phyloP scores from a whole-genome alignment of 2,329 filamentous ascomycete species.

The Coleophoma eucalyptorum region DNA sequence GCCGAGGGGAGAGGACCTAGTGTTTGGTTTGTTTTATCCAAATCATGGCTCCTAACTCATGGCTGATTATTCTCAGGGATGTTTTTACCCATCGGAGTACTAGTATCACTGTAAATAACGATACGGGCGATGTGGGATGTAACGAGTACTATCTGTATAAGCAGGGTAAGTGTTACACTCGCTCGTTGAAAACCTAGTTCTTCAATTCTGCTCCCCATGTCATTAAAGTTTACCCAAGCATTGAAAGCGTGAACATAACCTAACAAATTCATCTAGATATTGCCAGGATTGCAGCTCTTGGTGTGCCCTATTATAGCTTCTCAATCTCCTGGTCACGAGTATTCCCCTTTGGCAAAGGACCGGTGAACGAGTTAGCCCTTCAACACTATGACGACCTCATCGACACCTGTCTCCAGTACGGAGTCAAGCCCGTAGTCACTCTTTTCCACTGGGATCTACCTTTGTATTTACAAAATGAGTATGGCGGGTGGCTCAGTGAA shows the following conservation, averaged over 20 bases:
- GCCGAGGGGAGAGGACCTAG: constrained; percentile 39
- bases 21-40: constrained; percentile 21
- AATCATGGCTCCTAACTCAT: too few species aligned
- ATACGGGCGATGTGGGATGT: constrained; percentile 44
- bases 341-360: constrained; percentile 43
- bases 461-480: constrained; percentile 28
- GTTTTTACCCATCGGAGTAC: constrained; percentile 22
- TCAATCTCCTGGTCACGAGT: constrained; percentile 47
- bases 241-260: too few species aligned
- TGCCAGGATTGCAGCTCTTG: constrained; percentile 43
- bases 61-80: constrained; percentile 20
- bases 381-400: constrained; percentile 49
- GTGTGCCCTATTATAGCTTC: constrained; percentile 45
- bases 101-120: constrained; percentile 27
- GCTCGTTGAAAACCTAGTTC: neutral
- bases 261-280: constrained; percentile 35
- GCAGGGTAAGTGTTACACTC: constrained; percentile 34
- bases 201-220: neutral
- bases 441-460: constrained; percentile 36
- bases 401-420: constrained; percentile 41
- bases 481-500: constrained; percentile 38
- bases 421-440: constrained; percentile 41
- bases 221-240: too few species aligned
- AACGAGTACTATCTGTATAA: constrained; percentile 54
- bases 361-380: constrained; percentile 44